phyloP scores from a whole-genome alignment of 2,329 filamentous ascomycete species.

The Leptosphaerulina australis region DNA sequence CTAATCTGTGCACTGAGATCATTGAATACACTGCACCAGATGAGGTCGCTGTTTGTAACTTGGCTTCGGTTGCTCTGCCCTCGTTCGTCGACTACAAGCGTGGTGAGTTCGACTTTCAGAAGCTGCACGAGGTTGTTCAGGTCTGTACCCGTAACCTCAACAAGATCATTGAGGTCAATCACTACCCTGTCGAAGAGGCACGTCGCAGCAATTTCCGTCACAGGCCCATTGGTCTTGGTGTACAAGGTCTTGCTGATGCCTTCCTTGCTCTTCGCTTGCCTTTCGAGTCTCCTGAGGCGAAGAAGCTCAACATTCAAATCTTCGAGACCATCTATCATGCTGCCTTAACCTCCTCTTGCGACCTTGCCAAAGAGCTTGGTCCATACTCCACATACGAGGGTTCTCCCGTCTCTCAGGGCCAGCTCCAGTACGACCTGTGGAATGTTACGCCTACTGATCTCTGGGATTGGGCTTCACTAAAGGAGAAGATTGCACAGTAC shows the following conservation, averaged over 20 bases:
- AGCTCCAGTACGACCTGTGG: constrained; percentile 99
- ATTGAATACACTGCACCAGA: constrained; percentile 96
- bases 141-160: constrained; percentile 95
- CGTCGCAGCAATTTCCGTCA: constrained; percentile 97
- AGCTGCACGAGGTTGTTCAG: constrained; percentile 91
- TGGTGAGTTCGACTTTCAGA: constrained; percentile 91
- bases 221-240: constrained; percentile 92
- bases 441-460: constrained; percentile 89
- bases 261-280: constrained; percentile 97
- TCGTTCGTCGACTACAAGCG: constrained; percentile 86
- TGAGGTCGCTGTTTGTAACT: constrained; percentile 97
- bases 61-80: constrained; percentile 91
- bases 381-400: constrained; percentile 90
- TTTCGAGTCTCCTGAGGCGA: constrained; percentile 94
- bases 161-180: constrained; percentile 97
- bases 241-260: constrained; percentile 95
- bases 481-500: constrained; percentile 88
- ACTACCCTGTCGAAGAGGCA: constrained; percentile 96
- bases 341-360: constrained; percentile 84
- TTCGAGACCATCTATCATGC: constrained; percentile 99
- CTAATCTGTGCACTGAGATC: constrained; percentile 98
- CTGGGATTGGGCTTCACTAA: constrained; percentile 93
- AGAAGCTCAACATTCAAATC: constrained; percentile 94
- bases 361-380: constrained; percentile 82
- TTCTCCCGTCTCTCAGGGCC: constrained; percentile 90